Evolutionary conservation across 306 rosid genomes (phyloP), one percentile per base, ranked within the genome.

Genomic region (Alnus rubra): DNA sequence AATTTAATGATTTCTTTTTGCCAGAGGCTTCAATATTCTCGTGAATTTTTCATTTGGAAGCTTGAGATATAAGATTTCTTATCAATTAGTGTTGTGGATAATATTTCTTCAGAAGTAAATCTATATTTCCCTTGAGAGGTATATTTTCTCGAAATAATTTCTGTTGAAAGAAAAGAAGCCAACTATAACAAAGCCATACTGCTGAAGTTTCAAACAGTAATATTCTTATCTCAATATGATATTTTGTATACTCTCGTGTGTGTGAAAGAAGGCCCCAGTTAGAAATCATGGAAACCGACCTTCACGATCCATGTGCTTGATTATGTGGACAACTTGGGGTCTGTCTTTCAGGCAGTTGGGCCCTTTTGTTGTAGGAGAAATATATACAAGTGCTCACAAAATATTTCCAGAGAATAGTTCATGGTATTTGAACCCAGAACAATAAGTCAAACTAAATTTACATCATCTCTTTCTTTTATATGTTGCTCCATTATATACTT

Each of bases 271-370:
- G 71, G 11, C 50, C 39, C 71, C 31, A 3, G 31, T 16, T 68
- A n/a, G 31, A 39, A 68, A 39, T 68, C 31, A 68, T n/a, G 18
- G 72, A 68, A 68, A 39, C 72, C 3, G 51, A 39, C 72, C 72
- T 42, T 39, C 51, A 68, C 14, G 28, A 68, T 12, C 16, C 72
- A 18, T 42, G 42, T 19, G 39, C 39, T 44, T 42, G 72, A 68
- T 33, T 42, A 33, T 68, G 51, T 9, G 52, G 51, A 68, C 51
- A 68, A 42, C 72, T 68, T 18, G 13, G 28, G 48, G 51, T 42
- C 72, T 7, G 14, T 68, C 14, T n/a, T 37, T 33, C 30, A 39
- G 72, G 18, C 51, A 68, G 51, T 68, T 68, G 72, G 31, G 72
- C 15, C 23, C 14, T 39, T 63, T 18, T 42, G 72, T 44, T 68